Evolutionary conservation across 257 asterid species (phyloP).

Genomic region (Coffea eugenioides): DNA sequence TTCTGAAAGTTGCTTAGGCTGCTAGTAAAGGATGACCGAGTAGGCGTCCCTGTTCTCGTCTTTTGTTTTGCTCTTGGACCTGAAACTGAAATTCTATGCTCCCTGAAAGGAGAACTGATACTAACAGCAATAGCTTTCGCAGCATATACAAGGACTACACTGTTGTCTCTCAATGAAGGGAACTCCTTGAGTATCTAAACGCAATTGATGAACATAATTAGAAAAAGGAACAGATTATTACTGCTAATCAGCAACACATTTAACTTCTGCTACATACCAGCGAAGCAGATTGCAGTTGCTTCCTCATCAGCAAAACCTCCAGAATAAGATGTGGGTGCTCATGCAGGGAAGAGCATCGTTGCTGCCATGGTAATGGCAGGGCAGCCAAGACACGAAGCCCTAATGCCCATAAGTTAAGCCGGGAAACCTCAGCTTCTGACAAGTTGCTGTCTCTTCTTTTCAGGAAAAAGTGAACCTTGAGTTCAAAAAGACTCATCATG

Average conservation of each 20-base stretch:
- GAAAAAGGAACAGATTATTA: constrained; percentile 15
- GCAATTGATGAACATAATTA: constrained; percentile 20
- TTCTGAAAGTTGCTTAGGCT: constrained; percentile 89
- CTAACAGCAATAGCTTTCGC: constrained; percentile 85
- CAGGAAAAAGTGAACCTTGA: constrained; percentile 95
- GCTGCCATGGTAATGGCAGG: constrained; percentile 97
- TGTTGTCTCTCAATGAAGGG: constrained; percentile 81
- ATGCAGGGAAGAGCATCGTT: constrained; percentile 91
- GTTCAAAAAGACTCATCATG: constrained; percentile 26
- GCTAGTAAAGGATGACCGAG: constrained; percentile 74
- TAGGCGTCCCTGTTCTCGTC: constrained; percentile 64
- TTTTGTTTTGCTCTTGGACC: constrained; percentile 86
- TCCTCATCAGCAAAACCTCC: constrained; percentile 96
- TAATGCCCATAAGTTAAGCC: constrained; percentile 95
- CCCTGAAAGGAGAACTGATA: constrained; percentile 76
- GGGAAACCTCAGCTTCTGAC: constrained; percentile 80
- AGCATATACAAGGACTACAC: constrained; percentile 74
- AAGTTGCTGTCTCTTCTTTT: constrained; percentile 89
- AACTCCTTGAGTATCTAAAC: constrained; percentile 84
- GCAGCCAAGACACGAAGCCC: constrained; percentile 96
- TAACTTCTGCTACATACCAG: constrained; percentile 46
- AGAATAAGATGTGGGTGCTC: constrained; percentile 95
- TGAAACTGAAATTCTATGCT: constrained; percentile 58
- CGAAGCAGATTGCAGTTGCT: constrained; percentile 95
- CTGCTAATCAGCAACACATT: not conserved